phyloP scores from a whole-genome alignment of 73 alveolate genomes.

The Uronychia binucleata region DNA sequence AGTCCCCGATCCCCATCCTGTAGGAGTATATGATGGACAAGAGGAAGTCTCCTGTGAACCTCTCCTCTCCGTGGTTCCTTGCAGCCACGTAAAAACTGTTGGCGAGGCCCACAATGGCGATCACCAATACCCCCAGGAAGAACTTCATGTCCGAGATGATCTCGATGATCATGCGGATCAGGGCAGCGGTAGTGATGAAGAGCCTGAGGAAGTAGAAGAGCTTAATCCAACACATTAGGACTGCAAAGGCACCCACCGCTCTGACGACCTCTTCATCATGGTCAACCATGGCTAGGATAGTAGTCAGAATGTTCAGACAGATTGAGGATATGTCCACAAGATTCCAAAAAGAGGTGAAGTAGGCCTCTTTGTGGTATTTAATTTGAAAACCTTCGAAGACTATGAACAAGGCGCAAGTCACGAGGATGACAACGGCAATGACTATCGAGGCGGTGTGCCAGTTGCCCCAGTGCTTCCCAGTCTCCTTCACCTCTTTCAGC shows the following conservation, averaged over 20 bases:
- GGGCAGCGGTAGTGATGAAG: conserved; percentile 5
- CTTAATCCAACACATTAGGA: conserved; percentile 40
- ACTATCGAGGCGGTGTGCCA: not conserved
- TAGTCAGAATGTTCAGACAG: conserved; percentile 5
- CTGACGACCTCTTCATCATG: not conserved
- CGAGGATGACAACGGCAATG: conserved; percentile 11
- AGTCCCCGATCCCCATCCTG: conserved; percentile 34
- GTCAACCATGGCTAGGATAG: not conserved
- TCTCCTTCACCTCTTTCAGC: not conserved
- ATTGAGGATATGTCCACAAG: conserved; percentile 16
- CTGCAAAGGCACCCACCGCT: not conserved
- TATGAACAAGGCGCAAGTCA: no score
- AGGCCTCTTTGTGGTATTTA: not conserved
- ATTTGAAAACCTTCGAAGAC: conserved; percentile 21
- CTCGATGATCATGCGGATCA: conserved; percentile 30
- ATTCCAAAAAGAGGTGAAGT: conserved; percentile 35
- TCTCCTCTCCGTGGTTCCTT: conserved; percentile 18
- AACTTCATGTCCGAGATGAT: conserved; percentile 20
- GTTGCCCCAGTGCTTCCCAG: not conserved
- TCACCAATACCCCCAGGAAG: conserved; percentile 28
- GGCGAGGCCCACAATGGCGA: conserved; percentile 29
- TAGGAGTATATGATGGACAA: conserved; percentile 25
- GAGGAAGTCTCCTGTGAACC: conserved; percentile 6
- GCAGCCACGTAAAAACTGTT: conserved; percentile 13
- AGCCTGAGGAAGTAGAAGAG: conserved; percentile 30